Evolutionary conservation across 73 alveolate species (phyloP).

Genomic region (Symbiodinium natans): DNA sequence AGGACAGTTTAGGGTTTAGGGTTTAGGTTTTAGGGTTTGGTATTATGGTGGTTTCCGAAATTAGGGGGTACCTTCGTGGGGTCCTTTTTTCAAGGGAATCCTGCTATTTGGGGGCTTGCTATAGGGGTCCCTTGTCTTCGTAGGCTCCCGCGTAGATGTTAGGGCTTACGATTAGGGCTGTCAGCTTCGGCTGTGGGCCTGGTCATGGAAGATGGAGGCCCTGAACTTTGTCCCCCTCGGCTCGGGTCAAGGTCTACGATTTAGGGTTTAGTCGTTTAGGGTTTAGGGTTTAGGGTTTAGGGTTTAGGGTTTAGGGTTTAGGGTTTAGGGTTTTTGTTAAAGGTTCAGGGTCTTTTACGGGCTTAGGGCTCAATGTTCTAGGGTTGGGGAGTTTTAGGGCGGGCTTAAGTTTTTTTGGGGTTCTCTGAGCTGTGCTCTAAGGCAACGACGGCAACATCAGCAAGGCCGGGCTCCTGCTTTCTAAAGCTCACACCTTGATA

Average conservation of each 20-base stretch:
- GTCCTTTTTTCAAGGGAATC: neutral
- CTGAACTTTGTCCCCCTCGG: too few relatives aligned
- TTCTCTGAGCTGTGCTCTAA: neutral
- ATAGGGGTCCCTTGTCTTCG: neutral
- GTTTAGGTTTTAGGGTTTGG: neutral
- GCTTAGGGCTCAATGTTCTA: neutral
- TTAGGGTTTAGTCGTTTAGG: too few relatives aligned
- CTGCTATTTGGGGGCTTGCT: neutral
- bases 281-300: too few relatives aligned
- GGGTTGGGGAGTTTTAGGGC: neutral
- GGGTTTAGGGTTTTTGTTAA: neutral
- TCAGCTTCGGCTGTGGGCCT: too few relatives aligned
- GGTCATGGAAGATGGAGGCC: too few relatives aligned
- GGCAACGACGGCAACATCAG: slow-evolving; percentile 4
- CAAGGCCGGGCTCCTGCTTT: neutral
- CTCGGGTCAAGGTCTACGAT: too few relatives aligned
- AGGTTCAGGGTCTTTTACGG: neutral
- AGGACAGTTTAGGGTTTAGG: neutral
- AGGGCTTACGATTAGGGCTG: too few relatives aligned
- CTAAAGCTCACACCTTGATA: neutral
- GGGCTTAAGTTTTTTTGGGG: neutral
- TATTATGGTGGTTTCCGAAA: neutral
- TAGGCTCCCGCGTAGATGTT: too few relatives aligned
- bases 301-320: too few relatives aligned
- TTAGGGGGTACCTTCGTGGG: neutral